These are phyloP conservation scores for Epithemia pelagica DNA, from an alignment of 108 stramenopile genomes.

Conservation along the genomic window DNA sequence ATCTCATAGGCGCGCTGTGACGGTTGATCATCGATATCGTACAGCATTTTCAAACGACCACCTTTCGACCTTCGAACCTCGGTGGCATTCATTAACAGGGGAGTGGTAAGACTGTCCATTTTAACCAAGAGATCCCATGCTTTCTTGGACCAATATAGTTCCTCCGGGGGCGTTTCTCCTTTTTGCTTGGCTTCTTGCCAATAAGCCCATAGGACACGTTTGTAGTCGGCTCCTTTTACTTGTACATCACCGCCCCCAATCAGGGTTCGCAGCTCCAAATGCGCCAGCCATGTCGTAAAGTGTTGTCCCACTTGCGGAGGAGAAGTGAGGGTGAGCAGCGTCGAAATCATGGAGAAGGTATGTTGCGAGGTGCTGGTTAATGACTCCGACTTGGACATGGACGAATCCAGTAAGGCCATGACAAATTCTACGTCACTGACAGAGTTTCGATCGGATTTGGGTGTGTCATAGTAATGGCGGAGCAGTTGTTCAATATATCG, in stretches of 20 bases:
- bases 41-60: background rate
- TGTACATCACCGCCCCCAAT: background rate
- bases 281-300: background rate
- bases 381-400: background rate
- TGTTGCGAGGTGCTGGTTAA: background rate
- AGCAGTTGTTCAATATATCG: background rate
- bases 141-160: background rate
- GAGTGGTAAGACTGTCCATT: background rate
- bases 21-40: background rate
- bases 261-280: background rate
- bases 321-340: background rate
- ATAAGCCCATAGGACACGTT: background rate
- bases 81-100: background rate
- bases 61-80: background rate
- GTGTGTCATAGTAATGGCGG: background rate
- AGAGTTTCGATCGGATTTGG: background rate
- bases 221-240: background rate
- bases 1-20: background rate
- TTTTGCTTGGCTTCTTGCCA: background rate
- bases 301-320: background rate
- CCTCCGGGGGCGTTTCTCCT: background rate
- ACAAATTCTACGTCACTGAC: background rate
- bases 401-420: background rate
- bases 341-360: background rate
- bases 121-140: background rate